Evolutionary conservation across 106 monocot genomes (phyloP).

Genomic region (Dactylorhiza incarnata): DNA sequence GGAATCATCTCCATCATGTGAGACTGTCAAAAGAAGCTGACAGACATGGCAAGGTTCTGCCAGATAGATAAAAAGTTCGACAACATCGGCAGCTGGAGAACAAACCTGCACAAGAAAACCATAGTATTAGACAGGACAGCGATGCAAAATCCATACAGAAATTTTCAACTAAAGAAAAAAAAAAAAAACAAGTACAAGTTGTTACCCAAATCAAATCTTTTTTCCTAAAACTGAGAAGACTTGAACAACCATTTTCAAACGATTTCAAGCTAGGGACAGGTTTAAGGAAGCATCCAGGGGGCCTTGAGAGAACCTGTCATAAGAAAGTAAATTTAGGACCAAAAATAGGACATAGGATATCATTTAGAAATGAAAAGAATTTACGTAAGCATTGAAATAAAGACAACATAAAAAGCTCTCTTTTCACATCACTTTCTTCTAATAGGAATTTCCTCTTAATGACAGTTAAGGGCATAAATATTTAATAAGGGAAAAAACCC

Average conservation of each 20-base stretch:
- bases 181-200: slow-evolving; percentile 2
- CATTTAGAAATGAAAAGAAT: slow-evolving; percentile 3
- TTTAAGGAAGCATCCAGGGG: slow-evolving; percentile 79
- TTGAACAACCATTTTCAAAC: slow-evolving; percentile 49
- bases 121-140: neutral
- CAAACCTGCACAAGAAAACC: slow-evolving; percentile 58
- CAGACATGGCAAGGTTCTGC: slow-evolving; percentile 93
- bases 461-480: neutral
- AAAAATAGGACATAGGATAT: neutral
- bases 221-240: slow-evolving; percentile 78
- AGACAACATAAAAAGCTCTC: neutral
- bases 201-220: slow-evolving; percentile 94
- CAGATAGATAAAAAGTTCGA: slow-evolving; percentile 96
- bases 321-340: neutral
- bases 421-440: neutral
- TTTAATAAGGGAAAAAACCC: neutral
- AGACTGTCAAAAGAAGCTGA: slow-evolving; percentile 86
- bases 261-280: slow-evolving; percentile 53
- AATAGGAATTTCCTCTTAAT: neutral
- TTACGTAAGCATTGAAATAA: neutral
- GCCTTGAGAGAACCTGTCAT: slow-evolving; percentile 71
- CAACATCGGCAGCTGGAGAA: slow-evolving; percentile 74
- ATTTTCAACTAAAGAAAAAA: neutral
- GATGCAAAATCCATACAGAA: neutral
- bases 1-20: slow-evolving; percentile 83